These are phyloP conservation scores for Cystobasidiaceae sp. DNA, from an alignment of 1,284 basidiomycete genomes.

Conservation along the genomic window DNA sequence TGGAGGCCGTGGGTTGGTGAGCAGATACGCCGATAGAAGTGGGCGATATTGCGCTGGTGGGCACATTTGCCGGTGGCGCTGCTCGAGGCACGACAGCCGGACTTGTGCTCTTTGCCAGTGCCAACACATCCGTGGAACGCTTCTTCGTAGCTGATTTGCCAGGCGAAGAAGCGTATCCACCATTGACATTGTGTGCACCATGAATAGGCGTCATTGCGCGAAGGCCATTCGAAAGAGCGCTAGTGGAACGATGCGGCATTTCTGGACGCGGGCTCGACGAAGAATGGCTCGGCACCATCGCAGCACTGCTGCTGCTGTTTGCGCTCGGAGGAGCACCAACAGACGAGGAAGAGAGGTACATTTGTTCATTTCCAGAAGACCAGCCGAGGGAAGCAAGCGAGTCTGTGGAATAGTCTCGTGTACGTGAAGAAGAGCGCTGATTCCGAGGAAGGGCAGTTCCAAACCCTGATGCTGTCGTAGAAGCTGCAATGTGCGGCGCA, in stretches of 20 bases:
- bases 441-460: not conserved
- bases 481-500: not conserved
- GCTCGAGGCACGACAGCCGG: too few species aligned
- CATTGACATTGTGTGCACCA: not conserved
- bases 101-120: not conserved
- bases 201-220: slow-evolving; percentile 31
- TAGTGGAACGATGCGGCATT: slow-evolving; percentile 18
- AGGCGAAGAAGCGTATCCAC: not conserved
- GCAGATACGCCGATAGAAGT: too few species aligned
- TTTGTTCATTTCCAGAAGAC: not conserved
- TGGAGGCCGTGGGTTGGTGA: too few species aligned
- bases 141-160: too few species aligned
- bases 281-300: not conserved
- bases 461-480: not conserved
- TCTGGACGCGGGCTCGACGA: slow-evolving; percentile 1
- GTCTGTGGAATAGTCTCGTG: slow-evolving; percentile 5
- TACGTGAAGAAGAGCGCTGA: not conserved
- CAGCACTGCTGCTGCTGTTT: not conserved
- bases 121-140: too few species aligned
- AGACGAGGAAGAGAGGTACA: not conserved
- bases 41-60: too few species aligned
- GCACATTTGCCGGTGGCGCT: too few species aligned
- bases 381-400: slow-evolving; percentile 7
- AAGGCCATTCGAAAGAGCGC: slow-evolving; percentile 15
- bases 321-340: not conserved